Percentiles rank a stretch among this genome's conserved stretches.
Conservation (phyloP, 345 rosid genomes). For the Citrus sp. region DNA sequence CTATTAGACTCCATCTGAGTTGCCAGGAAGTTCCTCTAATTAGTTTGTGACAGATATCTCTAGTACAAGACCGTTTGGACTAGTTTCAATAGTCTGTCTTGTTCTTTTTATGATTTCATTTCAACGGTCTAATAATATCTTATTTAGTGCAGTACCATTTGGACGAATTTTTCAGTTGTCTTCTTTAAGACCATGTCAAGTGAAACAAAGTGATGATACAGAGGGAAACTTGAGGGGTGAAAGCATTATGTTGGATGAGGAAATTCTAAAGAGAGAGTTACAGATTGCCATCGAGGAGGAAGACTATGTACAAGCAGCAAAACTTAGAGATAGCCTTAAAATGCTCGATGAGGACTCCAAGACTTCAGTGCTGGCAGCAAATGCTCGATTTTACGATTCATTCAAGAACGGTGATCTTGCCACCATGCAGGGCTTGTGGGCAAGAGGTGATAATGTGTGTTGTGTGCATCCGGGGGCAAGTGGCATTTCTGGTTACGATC, state of each 20-base stretch:
- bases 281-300: constrained; percentile 73
- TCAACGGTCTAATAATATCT: constrained; percentile 12
- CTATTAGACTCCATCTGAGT: neutral
- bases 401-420: constrained; percentile 77
- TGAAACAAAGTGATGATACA: constrained; percentile 43
- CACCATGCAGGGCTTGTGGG: constrained; percentile 69
- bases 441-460: constrained; percentile 55
- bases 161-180: constrained; percentile 21
- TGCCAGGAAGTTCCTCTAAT: neutral
- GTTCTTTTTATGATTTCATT: neutral
- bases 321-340: constrained; percentile 64
- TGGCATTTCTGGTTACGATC: constrained; percentile 74
- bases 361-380: constrained; percentile 64
- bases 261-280: constrained; percentile 54
- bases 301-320: constrained; percentile 82
- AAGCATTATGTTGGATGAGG: constrained; percentile 50
- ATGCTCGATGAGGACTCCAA: constrained; percentile 62
- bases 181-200: constrained; percentile 39
- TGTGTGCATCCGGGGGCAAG: constrained; percentile 88
- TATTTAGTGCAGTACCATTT: constrained; percentile 32
- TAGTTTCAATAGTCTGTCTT: neutral
- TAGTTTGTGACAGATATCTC: neutral
- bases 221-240: constrained; percentile 51
- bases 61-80: neutral
- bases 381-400: constrained; percentile 69